Evolutionary conservation across 2,329 filamentous ascomycete species (phyloP).

Genomic region (Grosmannia huntii): DNA sequence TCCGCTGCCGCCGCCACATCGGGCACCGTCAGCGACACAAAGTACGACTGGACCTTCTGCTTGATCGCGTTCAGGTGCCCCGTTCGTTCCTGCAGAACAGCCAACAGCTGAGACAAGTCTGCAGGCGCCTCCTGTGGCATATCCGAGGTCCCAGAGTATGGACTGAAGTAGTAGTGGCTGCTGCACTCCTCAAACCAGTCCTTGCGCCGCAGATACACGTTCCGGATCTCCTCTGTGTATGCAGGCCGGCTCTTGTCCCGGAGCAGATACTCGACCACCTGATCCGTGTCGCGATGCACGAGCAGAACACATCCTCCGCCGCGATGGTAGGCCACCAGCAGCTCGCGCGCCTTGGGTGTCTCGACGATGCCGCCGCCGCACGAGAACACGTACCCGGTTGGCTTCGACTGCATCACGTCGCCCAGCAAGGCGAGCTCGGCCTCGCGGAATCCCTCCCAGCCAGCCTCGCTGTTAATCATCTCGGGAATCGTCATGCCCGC

Average conservation of each 20-base stretch:
- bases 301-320: constrained; percentile 72
- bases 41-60: constrained; percentile 69
- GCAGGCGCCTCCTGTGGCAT: constrained; percentile 34
- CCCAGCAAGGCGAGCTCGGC: constrained; percentile 65
- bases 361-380: constrained; percentile 93
- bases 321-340: constrained; percentile 61
- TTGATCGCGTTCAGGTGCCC: constrained; percentile 42
- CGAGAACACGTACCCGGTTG: constrained; percentile 70
- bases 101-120: constrained; percentile 64
- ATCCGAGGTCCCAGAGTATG: constrained; percentile 34
- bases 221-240: constrained; percentile 84
- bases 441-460: constrained; percentile 81
- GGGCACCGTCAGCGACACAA: constrained; percentile 80
- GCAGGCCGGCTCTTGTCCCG: constrained; percentile 84
- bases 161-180: constrained; percentile 87
- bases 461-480: constrained; percentile 56
- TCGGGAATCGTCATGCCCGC: constrained; percentile 71
- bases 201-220: constrained; percentile 79
- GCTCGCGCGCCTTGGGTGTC: constrained; percentile 61
- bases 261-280: constrained; percentile 79
- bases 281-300: constrained; percentile 75
- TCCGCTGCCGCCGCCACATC: constrained; percentile 51
- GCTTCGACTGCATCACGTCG: constrained; percentile 60
- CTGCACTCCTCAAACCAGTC: constrained; percentile 88
- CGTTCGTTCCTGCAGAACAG: constrained; percentile 52